Base-by-base conservation (phyloP, 1,284 basidiomycete species). In the Puccinia coronata region DNA sequence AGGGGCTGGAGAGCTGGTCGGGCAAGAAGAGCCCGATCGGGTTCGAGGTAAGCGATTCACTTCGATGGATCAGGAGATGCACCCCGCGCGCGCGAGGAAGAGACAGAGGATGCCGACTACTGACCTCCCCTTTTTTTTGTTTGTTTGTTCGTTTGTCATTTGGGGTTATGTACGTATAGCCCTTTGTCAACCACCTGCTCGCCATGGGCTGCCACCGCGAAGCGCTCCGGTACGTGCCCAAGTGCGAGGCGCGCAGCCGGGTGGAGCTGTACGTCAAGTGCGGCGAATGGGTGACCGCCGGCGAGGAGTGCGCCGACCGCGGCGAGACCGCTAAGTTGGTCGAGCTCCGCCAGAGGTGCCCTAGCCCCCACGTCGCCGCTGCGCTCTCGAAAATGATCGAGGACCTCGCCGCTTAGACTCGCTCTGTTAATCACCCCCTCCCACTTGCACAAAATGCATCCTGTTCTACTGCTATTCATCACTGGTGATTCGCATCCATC, bases 11-110 rank as follows among this genome's bases (percentile, higher is more conserved):
- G 79, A 85, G 88, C 0, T 96, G 97, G 85, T 90, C 94, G 0
- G 92, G 91, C 84, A 95, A 91, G 86, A 91, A 93, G 83, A 94
- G 92, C 85, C 96, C 97, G 0, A 97, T 98, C 82, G 96, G 97
- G 2, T 98, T 96, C 55, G 83, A 83, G 75, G 77, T 71, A 36
- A 71, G 77, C 41, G 3, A 49, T 20, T 25, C n/a, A n/a, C n/a
- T n/a, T 36, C 3, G 28, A 11, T n/a, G n/a, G 2, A 1, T 1
- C 31, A 39, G 12, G 4, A 9, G 18, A 72, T 25, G 16, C 28
- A 18, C 51, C n/a, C n/a, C n/a, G n/a, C n/a, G n/a, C n/a, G n/a
- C n/a, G n/a, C n/a, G n/a, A n/a, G n/a, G n/a, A n/a, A n/a, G n/a
- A n/a, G n/a, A n/a, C n/a, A n/a, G n/a, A n/a, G n/a, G n/a, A n/a